These are phyloP conservation scores for Rehmannia glutinosa DNA, from an alignment of 257 asterid species.

Conservation along the genomic window DNA sequence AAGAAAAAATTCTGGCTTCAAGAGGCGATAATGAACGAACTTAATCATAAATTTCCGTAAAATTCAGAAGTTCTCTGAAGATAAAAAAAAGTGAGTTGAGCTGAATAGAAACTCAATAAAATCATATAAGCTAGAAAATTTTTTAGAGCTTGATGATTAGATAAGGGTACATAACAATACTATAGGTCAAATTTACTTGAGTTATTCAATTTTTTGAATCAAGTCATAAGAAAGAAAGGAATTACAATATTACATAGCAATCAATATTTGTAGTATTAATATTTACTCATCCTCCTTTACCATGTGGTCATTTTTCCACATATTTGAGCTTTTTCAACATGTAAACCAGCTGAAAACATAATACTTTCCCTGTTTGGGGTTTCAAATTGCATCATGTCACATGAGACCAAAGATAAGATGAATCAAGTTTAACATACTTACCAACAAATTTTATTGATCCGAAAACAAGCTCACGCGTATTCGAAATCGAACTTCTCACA, in stretches of 20 bases:
- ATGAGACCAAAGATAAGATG: background rate
- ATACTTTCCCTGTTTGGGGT: background rate
- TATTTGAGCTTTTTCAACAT: background rate
- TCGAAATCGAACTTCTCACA: background rate
- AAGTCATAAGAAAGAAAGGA: too few species aligned
- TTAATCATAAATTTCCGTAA: too few species aligned
- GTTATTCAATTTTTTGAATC: too few species aligned
- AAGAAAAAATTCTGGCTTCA: background rate
- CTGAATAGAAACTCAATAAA: too few species aligned
- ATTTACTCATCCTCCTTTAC: too few species aligned
- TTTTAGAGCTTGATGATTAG: background rate
- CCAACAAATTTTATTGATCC: background rate
- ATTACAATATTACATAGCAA: too few species aligned
- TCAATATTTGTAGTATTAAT: background rate
- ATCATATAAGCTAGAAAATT: too few species aligned
- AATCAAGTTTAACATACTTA: background rate
- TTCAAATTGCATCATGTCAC: background rate
- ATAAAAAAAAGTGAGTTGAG: too few species aligned
- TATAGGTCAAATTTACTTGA: too few species aligned
- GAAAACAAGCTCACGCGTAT: background rate
- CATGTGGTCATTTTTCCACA: too few species aligned
- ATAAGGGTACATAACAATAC: background rate
- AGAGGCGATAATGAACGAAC: background rate
- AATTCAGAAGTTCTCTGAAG: too few species aligned
- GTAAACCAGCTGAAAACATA: background rate